These are phyloP conservation scores for Talinum fruticosum DNA, from an alignment of 148 eudicot species.

Conservation along the genomic window DNA sequence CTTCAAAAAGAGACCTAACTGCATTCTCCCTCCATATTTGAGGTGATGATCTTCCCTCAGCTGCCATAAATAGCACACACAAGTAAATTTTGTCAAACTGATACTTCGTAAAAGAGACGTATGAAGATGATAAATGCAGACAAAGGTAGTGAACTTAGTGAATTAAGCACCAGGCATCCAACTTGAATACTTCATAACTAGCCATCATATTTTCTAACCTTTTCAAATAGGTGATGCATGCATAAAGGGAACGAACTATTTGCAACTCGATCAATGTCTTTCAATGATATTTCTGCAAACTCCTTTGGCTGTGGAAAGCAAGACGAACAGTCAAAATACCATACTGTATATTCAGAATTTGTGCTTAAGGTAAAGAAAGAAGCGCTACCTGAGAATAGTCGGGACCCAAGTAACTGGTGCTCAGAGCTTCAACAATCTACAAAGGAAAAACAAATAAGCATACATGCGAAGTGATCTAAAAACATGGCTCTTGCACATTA, in stretches of 20 bases:
- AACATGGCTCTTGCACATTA: not conserved
- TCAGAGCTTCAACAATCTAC: slow-evolving; percentile 86
- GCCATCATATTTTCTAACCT: slow-evolving; percentile 39
- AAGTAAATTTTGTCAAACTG: not conserved
- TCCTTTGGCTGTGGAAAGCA: slow-evolving; percentile 64
- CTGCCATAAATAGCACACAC: slow-evolving; percentile 35
- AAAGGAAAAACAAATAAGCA: slow-evolving; percentile 12
- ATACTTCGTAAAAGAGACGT: not conserved
- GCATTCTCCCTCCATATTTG: slow-evolving; percentile 97
- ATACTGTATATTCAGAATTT: not conserved
- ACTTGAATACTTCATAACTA: not conserved
- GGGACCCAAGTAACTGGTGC: slow-evolving; percentile 84
- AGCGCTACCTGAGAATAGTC: slow-evolving; percentile 76
- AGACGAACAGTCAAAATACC: slow-evolving; percentile 7
- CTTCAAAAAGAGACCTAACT: slow-evolving; percentile 94
- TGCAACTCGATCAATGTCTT: slow-evolving; percentile 82
- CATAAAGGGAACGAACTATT: slow-evolving; percentile 87
- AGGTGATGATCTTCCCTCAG: slow-evolving; percentile 96
- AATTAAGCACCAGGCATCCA: not conserved
- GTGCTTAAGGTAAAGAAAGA: not conserved
- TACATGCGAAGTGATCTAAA: not conserved
- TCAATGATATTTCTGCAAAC: slow-evolving; percentile 64
- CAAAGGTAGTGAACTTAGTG: not conserved
- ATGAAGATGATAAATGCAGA: not conserved
- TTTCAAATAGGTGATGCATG: slow-evolving; percentile 89